phyloP scores from a whole-genome alignment of 2,329 filamentous ascomycete genomes.

The Geoglossum cookeanum region DNA sequence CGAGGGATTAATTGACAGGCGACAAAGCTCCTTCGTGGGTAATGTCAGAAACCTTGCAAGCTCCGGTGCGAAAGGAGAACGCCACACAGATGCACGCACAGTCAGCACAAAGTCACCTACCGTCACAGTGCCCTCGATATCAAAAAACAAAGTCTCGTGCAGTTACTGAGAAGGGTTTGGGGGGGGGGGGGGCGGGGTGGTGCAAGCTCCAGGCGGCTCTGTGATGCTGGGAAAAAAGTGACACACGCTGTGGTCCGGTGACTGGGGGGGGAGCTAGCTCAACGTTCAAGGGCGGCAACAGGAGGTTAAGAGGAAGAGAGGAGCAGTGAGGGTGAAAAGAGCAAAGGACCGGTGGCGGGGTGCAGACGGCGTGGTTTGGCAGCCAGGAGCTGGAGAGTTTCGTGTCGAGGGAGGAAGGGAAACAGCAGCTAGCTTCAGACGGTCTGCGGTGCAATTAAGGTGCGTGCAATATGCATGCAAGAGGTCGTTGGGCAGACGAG shows the following conservation, averaged over 20 bases:
- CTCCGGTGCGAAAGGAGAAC: background rate
- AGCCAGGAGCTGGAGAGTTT: background rate
- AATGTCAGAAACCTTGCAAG: background rate
- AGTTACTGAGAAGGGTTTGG: background rate
- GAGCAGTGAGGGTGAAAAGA: background rate
- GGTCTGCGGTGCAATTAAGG: conserved; percentile 1
- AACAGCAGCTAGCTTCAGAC: background rate
- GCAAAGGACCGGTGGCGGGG: background rate
- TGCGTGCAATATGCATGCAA: conserved; percentile 1
- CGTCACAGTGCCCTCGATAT: background rate
- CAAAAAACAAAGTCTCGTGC: background rate
- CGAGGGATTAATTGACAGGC: conserved; percentile 2
- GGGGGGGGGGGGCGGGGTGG: no score
- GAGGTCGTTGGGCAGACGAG: background rate
- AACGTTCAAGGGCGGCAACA: background rate
- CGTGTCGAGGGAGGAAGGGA: background rate
- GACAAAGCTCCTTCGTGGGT: background rate
- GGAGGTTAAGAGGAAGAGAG: background rate
- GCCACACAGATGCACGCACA: background rate
- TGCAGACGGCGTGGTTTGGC: background rate
- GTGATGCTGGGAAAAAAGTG: background rate
- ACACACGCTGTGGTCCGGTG: background rate
- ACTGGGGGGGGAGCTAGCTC: background rate
- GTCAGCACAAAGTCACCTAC: background rate
- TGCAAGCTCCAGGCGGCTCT: background rate